Conservation (phyloP, 73 alveolate genomes). For the Paramecium caudatum region DNA sequence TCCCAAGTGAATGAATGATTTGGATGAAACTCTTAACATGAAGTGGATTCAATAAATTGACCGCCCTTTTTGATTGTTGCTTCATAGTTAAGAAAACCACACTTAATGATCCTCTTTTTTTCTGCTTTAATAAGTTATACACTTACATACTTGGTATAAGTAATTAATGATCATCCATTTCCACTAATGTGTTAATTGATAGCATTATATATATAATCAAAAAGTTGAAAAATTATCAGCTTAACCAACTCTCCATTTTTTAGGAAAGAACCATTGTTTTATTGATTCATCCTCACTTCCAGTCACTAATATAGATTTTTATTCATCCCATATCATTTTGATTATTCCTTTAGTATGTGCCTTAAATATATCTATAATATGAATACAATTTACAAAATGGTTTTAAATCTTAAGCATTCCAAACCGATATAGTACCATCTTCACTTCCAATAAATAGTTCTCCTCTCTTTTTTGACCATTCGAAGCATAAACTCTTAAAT, state of each 20-base stretch:
- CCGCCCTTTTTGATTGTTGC: constrained; percentile 51
- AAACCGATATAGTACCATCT: constrained; percentile 76
- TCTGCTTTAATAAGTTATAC: constrained; percentile 50
- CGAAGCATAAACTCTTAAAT: constrained; percentile 49
- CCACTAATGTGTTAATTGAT: constrained; percentile 25
- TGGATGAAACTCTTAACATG: constrained; percentile 20
- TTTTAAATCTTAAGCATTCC: constrained; percentile 61
- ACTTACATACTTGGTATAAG: constrained; percentile 24
- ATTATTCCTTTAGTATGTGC: constrained; percentile 67
- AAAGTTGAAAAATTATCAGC: constrained; percentile 39
- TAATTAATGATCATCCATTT: not conserved
- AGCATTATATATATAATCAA: constrained; percentile 21
- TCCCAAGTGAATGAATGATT: constrained; percentile 27
- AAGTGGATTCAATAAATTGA: constrained; percentile 4
- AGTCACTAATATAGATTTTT: constrained; percentile 4
- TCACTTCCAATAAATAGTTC: constrained; percentile 74
- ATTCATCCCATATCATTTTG: constrained; percentile 72
- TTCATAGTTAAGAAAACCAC: constrained; percentile 31
- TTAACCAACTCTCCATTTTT: constrained; percentile 37
- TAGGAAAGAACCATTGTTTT: constrained; percentile 45
- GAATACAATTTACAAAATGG: constrained; percentile 51
- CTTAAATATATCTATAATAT: constrained; percentile 67
- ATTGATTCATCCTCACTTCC: constrained; percentile 48
- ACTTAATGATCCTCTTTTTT: constrained; percentile 38
- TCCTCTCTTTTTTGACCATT: constrained; percentile 75